Evolutionary conservation across 1,284 basidiomycete genomes (phyloP), one percentile per base, ranked within the genome.

Genomic region (Puccinia coronata): DNA sequence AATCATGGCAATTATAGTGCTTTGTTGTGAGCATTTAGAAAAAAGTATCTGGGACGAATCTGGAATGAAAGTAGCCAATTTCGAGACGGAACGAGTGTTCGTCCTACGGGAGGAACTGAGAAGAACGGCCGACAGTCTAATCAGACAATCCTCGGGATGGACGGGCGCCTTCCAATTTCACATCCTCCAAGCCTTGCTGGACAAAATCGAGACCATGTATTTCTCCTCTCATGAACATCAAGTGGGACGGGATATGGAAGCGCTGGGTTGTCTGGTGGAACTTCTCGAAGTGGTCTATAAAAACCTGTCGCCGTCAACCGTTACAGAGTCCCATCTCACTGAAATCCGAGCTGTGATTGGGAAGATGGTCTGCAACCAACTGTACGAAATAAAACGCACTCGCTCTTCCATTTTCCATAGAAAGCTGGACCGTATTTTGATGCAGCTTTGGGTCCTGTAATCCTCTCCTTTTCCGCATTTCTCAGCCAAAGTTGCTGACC

Each of bases 351-450:
- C 34, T 12, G 39, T 55, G 5, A 55, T 72, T 16, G 49, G 23
- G 0, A 72, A 55, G 31, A 53, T 72, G 6, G 34, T 72, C 47
- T 53, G 49, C 23, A 31, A 72, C 39, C 28, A 72, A 36, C 51
- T 34, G 3, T 53, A 55, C 31, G 70, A 23, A 72, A 51, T 2
- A 18, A 34, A 23, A 4, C 70, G 14, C 34, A 4, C 11, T 39
- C 70, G 55, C 23, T 72, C 70, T 39, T 25, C 70, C 12, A 51
- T 72, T 12, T 14, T 72, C 23, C 34, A 72, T 39, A 51, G 70
- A 51, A 72, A 72, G 12, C 34, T 72, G 36, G 51, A 72, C 49
- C 70, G 70, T 20, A n/a, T 72, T 39, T 72, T 72, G 43, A 72
- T 72, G 49, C 34, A 34, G 49, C 55, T 72, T 55, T 72, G 47